Evolutionary conservation across 495 filamentous ascomycete genomes (phyloP).

Genomic region (Hypoxylon perforatum): DNA sequence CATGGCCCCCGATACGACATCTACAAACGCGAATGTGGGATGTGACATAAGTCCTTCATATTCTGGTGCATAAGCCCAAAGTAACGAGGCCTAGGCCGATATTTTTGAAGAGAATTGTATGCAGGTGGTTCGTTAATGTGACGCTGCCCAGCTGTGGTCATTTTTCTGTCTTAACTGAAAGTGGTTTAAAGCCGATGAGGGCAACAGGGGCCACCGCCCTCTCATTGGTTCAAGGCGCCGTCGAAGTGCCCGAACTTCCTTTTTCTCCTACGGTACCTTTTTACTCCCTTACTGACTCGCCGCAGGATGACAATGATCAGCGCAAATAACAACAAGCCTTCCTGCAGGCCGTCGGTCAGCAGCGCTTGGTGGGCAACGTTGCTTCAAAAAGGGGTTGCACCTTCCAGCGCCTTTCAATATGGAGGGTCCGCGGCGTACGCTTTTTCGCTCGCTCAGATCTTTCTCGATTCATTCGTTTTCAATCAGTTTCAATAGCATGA

Average conservation of each 20-base stretch:
- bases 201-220: conserved; percentile 4
- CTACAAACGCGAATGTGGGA: background rate
- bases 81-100: background rate
- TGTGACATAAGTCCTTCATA: conserved; percentile 11
- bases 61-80: conserved; percentile 11
- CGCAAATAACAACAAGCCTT: conserved; percentile 3
- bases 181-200: conserved; percentile 16
- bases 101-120: conserved; percentile 2
- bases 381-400: conserved; percentile 31
- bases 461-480: background rate
- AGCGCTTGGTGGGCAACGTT: conserved; percentile 30
- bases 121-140: conserved; percentile 21
- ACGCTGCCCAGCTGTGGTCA: conserved; percentile 6
- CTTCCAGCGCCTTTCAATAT: conserved; percentile 19
- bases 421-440: background rate
- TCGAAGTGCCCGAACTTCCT: conserved; percentile 38
- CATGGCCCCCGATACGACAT: too few species aligned
- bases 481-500: conserved; percentile 5
- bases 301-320: conserved; percentile 30
- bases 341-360: conserved; percentile 26
- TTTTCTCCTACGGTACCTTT: conserved; percentile 26
- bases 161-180: conserved; percentile 22
- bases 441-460: background rate
- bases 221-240: conserved; percentile 39
- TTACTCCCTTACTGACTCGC: conserved; percentile 22